Percentiles rank a stretch among this genome's conserved stretches.
Conservation (phyloP, 164 flowering plant genomes). For the Cinnamomum micranthum region DNA sequence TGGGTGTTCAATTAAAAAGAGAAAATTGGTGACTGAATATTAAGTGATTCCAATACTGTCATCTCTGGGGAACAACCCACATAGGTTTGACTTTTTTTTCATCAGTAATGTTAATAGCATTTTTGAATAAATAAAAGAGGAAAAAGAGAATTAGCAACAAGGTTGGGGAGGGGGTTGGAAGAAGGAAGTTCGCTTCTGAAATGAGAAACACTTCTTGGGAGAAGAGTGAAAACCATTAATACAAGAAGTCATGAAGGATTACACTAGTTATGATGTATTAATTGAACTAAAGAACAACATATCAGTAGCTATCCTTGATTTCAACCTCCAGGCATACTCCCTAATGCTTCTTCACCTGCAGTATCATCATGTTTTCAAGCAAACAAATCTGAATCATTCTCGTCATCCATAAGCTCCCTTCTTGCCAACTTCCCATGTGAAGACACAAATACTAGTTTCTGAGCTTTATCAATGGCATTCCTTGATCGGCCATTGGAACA, state of each 20-base stretch:
- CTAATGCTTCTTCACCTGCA: neutral
- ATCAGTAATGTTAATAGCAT: neutral
- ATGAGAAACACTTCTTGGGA: too few relatives aligned
- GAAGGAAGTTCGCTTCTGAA: neutral
- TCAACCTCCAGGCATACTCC: neutral
- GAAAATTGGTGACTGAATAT: too few relatives aligned
- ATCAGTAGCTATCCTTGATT: neutral
- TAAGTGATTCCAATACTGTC: too few relatives aligned
- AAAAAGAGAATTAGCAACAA: neutral
- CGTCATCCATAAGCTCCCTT: constrained; percentile 37
- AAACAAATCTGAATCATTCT: constrained; percentile 43
- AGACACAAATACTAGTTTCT: constrained; percentile 52
- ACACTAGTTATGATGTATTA: neutral
- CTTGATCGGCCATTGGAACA: constrained; percentile 34
- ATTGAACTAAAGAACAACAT: neutral
- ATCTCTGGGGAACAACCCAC: neutral
- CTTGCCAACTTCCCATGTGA: constrained; percentile 44
- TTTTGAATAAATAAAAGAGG: neutral
- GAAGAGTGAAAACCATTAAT: neutral
- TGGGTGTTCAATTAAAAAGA: too few relatives aligned
- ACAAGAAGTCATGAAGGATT: neutral
- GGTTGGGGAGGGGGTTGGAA: neutral
- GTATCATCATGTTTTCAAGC: constrained; percentile 28
- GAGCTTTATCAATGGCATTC: constrained; percentile 39
- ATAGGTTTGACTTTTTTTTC: neutral